Evolutionary conservation across 1,284 basidiomycete genomes (phyloP).

Genomic region (Ceratobasidium sp.): DNA sequence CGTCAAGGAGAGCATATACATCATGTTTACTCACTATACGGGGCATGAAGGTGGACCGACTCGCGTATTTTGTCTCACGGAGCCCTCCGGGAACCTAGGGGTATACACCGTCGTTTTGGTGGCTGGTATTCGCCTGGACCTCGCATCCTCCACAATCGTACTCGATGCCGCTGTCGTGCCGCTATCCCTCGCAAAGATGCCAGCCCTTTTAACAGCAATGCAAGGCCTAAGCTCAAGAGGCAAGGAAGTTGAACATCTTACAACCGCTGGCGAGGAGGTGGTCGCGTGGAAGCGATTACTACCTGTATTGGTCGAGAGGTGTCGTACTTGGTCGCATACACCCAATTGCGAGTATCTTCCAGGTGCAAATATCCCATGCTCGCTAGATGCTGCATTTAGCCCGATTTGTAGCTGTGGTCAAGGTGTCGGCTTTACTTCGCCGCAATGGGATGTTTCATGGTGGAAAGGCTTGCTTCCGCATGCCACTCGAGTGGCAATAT

Average conservation of each 20-base stretch:
- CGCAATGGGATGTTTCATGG: constrained; percentile 48
- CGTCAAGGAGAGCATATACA: constrained; percentile 54
- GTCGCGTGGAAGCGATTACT: constrained; percentile 64
- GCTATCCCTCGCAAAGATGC: constrained; percentile 50
- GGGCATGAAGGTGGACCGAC: constrained; percentile 50
- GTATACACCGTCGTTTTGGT: constrained; percentile 61
- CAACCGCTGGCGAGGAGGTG: constrained; percentile 54
- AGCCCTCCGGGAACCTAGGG: constrained; percentile 52
- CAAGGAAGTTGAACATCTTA: constrained; percentile 44
- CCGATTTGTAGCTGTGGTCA: constrained; percentile 67
- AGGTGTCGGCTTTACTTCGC: constrained; percentile 59
- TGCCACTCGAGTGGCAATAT: constrained; percentile 64
- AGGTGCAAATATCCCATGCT: constrained; percentile 56
- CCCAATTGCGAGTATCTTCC: constrained; percentile 63
- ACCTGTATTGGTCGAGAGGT: constrained; percentile 65
- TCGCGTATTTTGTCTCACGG: constrained; percentile 56
- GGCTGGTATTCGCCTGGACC: constrained; percentile 62
- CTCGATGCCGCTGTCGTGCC: constrained; percentile 63
- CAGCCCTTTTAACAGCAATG: constrained; percentile 48
- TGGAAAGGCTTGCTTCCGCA: constrained; percentile 60
- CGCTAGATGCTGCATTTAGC: constrained; percentile 54
- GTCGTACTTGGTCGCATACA: constrained; percentile 66
- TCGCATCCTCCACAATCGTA: constrained; percentile 62
- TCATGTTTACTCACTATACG: constrained; percentile 54
- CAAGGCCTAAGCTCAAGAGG: constrained; percentile 38